A percentile compares a stretch with the other conserved stretches of the same genome.
Conservation (phyloP, 2,329 filamentous ascomycete genomes). For the Macrophomina phaseolina region DNA sequence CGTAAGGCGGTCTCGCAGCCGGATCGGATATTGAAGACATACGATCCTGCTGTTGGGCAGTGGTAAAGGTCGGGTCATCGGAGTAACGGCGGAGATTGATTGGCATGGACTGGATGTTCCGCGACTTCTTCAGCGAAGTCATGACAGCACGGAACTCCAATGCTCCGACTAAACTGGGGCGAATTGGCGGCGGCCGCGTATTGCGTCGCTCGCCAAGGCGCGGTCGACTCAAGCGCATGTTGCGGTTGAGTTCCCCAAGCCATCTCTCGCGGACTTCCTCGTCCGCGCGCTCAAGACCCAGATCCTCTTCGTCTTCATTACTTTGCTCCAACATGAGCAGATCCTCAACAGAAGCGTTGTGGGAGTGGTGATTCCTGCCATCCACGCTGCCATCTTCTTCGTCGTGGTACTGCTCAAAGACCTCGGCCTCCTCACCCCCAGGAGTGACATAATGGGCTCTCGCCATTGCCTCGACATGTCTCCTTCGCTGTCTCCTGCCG, state of each 20-base stretch:
- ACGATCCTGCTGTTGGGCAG: slow-evolving; percentile 53
- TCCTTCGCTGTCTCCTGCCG: slow-evolving; percentile 64
- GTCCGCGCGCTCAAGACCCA: slow-evolving; percentile 67
- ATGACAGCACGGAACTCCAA: slow-evolving; percentile 92
- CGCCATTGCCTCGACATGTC: slow-evolving; percentile 72
- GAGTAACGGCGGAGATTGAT: slow-evolving; percentile 74
- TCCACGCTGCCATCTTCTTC: slow-evolving; percentile 51
- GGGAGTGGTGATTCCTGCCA: slow-evolving; percentile 36
- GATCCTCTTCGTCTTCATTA: slow-evolving; percentile 58
- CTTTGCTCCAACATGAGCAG: slow-evolving; percentile 66
- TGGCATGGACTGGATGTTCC: slow-evolving; percentile 73
- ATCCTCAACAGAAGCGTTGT: slow-evolving; percentile 63
- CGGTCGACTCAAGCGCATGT: slow-evolving; percentile 85
- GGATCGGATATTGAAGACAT: slow-evolving; percentile 57
- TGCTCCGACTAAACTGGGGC: slow-evolving; percentile 90
- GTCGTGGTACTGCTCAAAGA: slow-evolving; percentile 58
- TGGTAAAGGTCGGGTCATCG: slow-evolving; percentile 61
- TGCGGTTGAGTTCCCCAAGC: slow-evolving; percentile 83
- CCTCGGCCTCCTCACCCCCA: slow-evolving; percentile 63
- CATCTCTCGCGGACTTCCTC: slow-evolving; percentile 68
- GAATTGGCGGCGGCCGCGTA: slow-evolving; percentile 76
- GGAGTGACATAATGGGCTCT: slow-evolving; percentile 74
- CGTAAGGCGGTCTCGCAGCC: slow-evolving; percentile 45
- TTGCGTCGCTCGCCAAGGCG: slow-evolving; percentile 67
- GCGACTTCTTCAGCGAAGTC: slow-evolving; percentile 81